Percentiles rank a stretch among this genome's conserved stretches.
These are phyloP conservation scores for Pyrenochaeta sp. DNA, from an alignment of 2,329 filamentous ascomycete genomes.

Conservation along the genomic window DNA sequence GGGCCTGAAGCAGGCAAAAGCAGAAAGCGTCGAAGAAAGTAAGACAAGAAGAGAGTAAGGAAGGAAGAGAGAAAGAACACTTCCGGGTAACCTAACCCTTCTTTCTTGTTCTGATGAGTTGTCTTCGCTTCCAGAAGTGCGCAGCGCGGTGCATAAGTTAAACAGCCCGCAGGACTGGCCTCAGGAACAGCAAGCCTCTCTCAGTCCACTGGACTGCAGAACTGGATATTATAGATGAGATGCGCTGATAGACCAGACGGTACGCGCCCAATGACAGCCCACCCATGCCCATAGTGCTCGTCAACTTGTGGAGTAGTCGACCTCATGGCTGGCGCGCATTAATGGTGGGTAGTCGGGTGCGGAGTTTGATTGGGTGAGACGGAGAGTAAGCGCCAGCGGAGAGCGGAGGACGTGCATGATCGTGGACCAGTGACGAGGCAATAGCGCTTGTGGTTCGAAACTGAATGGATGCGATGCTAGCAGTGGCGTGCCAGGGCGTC, in stretches of 20 bases:
- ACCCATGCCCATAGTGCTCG: conserved; percentile 20
- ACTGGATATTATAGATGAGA: conserved; percentile 30
- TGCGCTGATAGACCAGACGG: conserved; percentile 10
- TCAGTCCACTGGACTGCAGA: conserved; percentile 28
- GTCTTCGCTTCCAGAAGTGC: conserved; percentile 24
- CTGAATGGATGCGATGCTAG: conserved; percentile 21
- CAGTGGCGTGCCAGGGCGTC: conserved; percentile 19
- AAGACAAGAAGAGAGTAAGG: conserved; percentile 1
- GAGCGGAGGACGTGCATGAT: conserved; percentile 27
- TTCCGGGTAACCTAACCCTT: conserved; percentile 12
- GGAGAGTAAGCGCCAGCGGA: conserved; percentile 31
- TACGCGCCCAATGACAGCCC: conserved; percentile 30
- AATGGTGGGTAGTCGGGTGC: conserved; percentile 12
- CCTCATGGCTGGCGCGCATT: conserved; percentile 29
- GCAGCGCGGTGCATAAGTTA: neutral
- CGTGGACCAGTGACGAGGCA: conserved; percentile 36
- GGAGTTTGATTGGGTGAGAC: conserved; percentile 24
- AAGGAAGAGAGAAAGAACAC: conserved; percentile 17
- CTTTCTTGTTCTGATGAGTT: conserved; percentile 17
- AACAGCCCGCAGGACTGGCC: conserved; percentile 24
- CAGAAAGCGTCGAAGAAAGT: conserved; percentile 16
- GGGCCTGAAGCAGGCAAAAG: conserved; percentile 16
- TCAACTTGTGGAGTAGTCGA: conserved; percentile 29
- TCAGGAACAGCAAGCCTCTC: conserved; percentile 32
- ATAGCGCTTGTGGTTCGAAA: conserved; percentile 44